Evolutionary conservation across 768 basidiomycete species (phyloP), one percentile per base, ranked within the genome.

Genomic region (Mycena olivaceomarginata): DNA sequence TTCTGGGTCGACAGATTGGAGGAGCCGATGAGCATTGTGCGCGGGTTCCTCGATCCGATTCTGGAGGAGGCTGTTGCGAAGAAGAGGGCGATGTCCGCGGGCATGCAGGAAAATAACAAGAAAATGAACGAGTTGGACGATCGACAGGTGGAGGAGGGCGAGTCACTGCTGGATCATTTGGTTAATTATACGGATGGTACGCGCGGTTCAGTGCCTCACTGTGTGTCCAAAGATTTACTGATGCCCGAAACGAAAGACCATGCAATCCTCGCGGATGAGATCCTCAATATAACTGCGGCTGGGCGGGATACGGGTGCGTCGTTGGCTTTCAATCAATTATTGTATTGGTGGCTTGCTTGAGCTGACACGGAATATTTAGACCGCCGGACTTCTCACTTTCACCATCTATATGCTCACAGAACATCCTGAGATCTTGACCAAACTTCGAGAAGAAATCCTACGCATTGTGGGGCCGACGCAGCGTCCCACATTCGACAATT

Each of bases 141-240:
- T 12, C 80, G 82, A 51, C 83, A 85, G 67, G 87, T 81, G 51
- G 86, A 84, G 48, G 90, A 90, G 56, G 86, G 85, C n/a, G 87
- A 87, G 70, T 90, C 86, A 1, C 82, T 92, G 31, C 81, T 92
- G 78, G 90, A 91, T 69, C 90, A 92, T 82, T 79, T 93, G 76
- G 87, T 92, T n/a, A 87, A 88, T 46, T 87, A 87, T 48, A 93
- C 91, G 1, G 86, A 92, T 80, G 90, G 91, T 91, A 41, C 67
- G 84, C 75, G 37, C 46, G 22, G 16, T 48, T 16, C 15, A 37
- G 8, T 31, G 7, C 45, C 20, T 20, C 40, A 31, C n/a, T 15
- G 8, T 1, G 5, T 41, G 1, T 1, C 46, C 22, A 6, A 31
- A 41, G 40, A 13, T 63, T n/a, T 11, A 40, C 16, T 37, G 2